Conservation (phyloP, 169 alveolate species). For the Cyclospora cayetanensis region DNA sequence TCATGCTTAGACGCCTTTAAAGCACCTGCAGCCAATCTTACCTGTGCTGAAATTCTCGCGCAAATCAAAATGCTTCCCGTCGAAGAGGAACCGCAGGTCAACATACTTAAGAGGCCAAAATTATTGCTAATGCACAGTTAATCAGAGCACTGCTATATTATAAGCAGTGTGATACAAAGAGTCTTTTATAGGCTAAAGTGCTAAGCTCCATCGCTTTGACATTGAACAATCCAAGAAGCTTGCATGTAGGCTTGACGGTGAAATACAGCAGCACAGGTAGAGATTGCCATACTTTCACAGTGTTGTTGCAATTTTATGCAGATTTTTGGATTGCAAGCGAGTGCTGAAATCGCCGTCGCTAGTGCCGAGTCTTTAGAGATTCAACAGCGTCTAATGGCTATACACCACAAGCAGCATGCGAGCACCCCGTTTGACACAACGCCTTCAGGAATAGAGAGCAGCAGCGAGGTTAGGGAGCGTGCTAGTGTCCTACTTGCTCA, state of each 20-base stretch:
- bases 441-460: neutral
- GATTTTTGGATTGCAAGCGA: slow-evolving; percentile 56
- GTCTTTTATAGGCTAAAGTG: no score
- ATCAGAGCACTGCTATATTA: no score
- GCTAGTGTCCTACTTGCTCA: slow-evolving; percentile 77
- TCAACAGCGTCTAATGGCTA: slow-evolving; percentile 49
- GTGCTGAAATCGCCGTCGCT: slow-evolving; percentile 58
- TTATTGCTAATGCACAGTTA: no score
- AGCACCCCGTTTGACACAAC: neutral
- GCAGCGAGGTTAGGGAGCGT: neutral
- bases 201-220: no score
- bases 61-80: slow-evolving; percentile 2
- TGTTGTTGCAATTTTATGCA: no score
- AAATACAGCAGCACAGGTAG: no score
- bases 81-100: slow-evolving; percentile 47
- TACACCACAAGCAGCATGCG: slow-evolving; percentile 46
- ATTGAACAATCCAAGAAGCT: no score
- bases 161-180: no score
- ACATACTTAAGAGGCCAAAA: no score
- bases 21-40: slow-evolving; percentile 24
- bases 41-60: slow-evolving; percentile 53
- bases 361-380: slow-evolving; percentile 35
- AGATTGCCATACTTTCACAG: no score
- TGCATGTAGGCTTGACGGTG: no score
- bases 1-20: slow-evolving; percentile 17